Evolutionary conservation across 495 filamentous ascomycete species (phyloP), one percentile per base, ranked within the genome.

Genomic region (Cetradonia linearis): DNA sequence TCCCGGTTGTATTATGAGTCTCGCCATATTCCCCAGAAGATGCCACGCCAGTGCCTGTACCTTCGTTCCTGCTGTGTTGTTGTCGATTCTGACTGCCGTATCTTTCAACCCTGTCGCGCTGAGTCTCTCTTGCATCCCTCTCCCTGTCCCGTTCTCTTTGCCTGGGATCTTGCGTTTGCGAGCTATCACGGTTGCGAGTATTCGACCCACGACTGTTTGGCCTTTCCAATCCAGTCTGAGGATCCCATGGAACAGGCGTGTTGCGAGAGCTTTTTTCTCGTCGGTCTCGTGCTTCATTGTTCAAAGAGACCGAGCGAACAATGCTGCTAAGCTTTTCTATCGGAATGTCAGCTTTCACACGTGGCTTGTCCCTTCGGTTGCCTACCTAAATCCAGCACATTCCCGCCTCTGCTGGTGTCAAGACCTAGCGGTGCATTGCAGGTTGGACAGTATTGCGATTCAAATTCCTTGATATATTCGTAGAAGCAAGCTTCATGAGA

Each of bases 401-500:
- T 96, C 56, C 93, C 93, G 44, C 93, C 94, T 56, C 93, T 83
- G 71, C 90, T 97, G 5, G 91, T 94, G 73, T 99, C 93, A 52
- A 99, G 74, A 33, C 91, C 90, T 28, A 99, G 73, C 37, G 94
- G 90, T 60, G 89, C 87, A 78, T 96, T 89, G 72, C 93, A 99
- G 62, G 89, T 86, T 40, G 93, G 93, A 72, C 93, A 99, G 70
- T 86, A 91, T 66, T 99, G 91, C 44, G 88, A 89, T 64, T 99
- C 94, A 62, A 88, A 88, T 70, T 95, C 92, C 62, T 89, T 87
- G 65, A 99, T 93, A 68, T 91, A 96, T 73, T 99, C 94, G 73
- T 97, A 99, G 71, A 99, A 99, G 73, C 93, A 99, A 23, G 94
- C 94, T 70, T 97, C 93, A 68, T 99, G 93, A 18, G 92, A 88